These are phyloP conservation scores for Fraxinus quadrangulata DNA, from an alignment of 257 asterid genomes.

Conservation along the genomic window DNA sequence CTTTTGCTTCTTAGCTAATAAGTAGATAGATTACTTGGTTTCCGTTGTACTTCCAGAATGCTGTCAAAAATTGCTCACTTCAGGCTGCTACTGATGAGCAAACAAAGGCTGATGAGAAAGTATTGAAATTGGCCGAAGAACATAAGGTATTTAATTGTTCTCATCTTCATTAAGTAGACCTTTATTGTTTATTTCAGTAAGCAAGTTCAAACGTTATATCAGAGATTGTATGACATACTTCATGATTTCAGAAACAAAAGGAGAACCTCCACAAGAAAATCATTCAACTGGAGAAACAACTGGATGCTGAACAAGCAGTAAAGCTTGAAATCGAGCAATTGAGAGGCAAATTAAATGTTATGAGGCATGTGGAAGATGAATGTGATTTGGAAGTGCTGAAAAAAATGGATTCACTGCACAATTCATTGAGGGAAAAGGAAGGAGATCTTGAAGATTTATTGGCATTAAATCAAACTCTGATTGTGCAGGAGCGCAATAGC, in stretches of 20 bases:
- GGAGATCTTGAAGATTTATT: conserved; percentile 65
- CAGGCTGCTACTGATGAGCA: conserved; percentile 70
- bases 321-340: conserved; percentile 74
- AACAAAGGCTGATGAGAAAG: conserved; percentile 57
- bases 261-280: conserved; percentile 70
- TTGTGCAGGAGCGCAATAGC: conserved; percentile 71
- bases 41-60: conserved; percentile 56
- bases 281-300: conserved; percentile 66
- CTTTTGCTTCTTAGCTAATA: conserved; percentile 21
- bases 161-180: conserved; percentile 22
- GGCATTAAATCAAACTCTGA: conserved; percentile 58
- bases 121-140: conserved; percentile 76
- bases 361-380: conserved; percentile 57
- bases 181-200: conserved; percentile 23
- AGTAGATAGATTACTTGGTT: conserved; percentile 14
- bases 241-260: conserved; percentile 70
- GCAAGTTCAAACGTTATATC: conserved; percentile 16
- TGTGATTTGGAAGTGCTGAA: conserved; percentile 62
- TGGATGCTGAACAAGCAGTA: conserved; percentile 71
- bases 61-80: conserved; percentile 58
- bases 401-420: conserved; percentile 52
- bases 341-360: conserved; percentile 65
- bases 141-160: conserved; percentile 61
- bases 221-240: conserved; percentile 25
- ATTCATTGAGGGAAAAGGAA: conserved; percentile 72